Conservation (phyloP, 768 basidiomycete species). For the Rhizopogon salebrosus region DNA sequence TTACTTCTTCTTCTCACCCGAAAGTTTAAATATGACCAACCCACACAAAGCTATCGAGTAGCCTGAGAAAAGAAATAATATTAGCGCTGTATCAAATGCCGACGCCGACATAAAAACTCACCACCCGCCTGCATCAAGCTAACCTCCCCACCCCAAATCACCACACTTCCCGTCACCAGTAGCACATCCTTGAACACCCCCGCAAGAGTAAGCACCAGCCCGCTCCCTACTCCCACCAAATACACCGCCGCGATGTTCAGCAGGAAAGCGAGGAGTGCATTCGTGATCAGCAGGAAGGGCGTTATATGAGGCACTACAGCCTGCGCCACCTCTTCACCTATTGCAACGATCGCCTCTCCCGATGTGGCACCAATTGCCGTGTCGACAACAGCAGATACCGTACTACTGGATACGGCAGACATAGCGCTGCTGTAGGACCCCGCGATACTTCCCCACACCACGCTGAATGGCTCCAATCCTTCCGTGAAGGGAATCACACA, state of each 20-base stretch:
- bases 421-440: constrained; percentile 14
- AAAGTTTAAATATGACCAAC: constrained; percentile 80
- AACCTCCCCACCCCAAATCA: constrained; percentile 77
- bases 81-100: neutral
- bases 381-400: neutral
- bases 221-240: constrained; percentile 83
- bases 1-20: constrained; percentile 60
- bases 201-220: constrained; percentile 86
- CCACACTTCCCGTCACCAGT: constrained; percentile 85
- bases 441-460: constrained; percentile 3
- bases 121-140: constrained; percentile 84
- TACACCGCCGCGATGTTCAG: constrained; percentile 94
- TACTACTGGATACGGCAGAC: neutral
- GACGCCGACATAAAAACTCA: constrained; percentile 19
- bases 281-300: constrained; percentile 67
- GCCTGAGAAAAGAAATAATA: constrained; percentile 37
- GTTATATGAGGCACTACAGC: constrained; percentile 35
- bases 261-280: constrained; percentile 83
- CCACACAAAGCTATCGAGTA: constrained; percentile 87
- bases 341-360: neutral
- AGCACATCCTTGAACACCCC: constrained; percentile 98
- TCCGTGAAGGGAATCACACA: constrained; percentile 87
- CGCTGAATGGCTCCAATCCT: constrained; percentile 75
- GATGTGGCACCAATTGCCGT: neutral
- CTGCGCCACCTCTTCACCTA: neutral